Conservation (phyloP, 2,329 filamentous ascomycete species). For the Stagonosporopsis cucurbitacearum region DNA sequence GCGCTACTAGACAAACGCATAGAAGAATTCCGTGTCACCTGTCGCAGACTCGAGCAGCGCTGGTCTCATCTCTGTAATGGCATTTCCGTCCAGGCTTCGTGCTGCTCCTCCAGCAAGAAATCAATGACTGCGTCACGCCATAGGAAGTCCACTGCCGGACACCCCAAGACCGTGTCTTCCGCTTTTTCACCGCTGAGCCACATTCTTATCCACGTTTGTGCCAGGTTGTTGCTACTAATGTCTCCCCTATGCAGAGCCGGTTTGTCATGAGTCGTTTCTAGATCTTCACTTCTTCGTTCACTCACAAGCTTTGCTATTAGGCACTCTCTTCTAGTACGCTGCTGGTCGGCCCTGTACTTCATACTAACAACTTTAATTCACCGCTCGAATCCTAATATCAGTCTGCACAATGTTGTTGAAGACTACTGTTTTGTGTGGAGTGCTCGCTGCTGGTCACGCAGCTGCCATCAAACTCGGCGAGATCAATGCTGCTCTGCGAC, state of each 20-base stretch:
- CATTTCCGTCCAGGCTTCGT: slow-evolving; percentile 33
- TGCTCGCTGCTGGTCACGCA: slow-evolving; percentile 44
- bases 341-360: slow-evolving; percentile 45
- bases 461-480: slow-evolving; percentile 35
- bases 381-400: slow-evolving; percentile 39
- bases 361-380: slow-evolving; percentile 45
- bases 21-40: slow-evolving; percentile 30
- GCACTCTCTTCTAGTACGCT: slow-evolving; percentile 42
- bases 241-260: slow-evolving; percentile 37
- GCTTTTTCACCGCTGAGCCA: slow-evolving; percentile 21
- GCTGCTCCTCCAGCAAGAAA: slow-evolving; percentile 39
- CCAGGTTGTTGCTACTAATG: slow-evolving; percentile 34
- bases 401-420: slow-evolving; percentile 42
- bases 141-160: slow-evolving; percentile 27
- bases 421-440: slow-evolving; percentile 36
- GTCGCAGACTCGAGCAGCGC: slow-evolving; percentile 44
- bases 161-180: slow-evolving; percentile 27
- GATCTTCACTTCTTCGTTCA: slow-evolving; percentile 35
- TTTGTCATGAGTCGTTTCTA: slow-evolving; percentile 37
- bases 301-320: slow-evolving; percentile 33
- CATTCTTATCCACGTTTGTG: slow-evolving; percentile 34
- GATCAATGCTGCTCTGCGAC: slow-evolving; percentile 38
- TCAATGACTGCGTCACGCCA: slow-evolving; percentile 40
- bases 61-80: slow-evolving; percentile 43
- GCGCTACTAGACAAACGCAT: slow-evolving; percentile 37